Evolutionary conservation across 176 grass and related monocot species (phyloP), one percentile per base, ranked within the genome.

Genomic region (Musa acuminata): DNA sequence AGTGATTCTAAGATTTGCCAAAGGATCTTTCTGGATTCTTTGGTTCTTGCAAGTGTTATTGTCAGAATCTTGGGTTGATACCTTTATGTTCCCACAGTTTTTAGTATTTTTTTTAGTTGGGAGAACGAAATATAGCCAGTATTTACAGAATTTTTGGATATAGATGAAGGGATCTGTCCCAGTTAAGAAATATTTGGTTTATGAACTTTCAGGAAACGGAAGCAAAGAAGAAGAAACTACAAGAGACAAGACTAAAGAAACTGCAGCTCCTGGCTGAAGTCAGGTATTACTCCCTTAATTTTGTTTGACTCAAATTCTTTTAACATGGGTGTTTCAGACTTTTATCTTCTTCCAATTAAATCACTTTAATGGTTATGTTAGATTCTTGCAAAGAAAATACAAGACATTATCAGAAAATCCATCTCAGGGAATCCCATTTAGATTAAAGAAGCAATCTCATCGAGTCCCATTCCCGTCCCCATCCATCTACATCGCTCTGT

Each of bases 331-430:
- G 21, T 63, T 64, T 51, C 53, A 53, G 13, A 13, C 27, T 43
- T 26, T 43, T 24, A 20, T 25, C 1, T 62, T 50, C 29, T 68
- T 21, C 3, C 24, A 52, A 76, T 76, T 22, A 8, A 43, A 17
- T 43, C 9, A 54, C 29, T 60, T 51, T 2, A 57, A 59, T 50
- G 11, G 8, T 52, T 21, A 16, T 77, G 67, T 12, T 79, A 93
- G 90, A 73, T 93, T 97, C 72, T 80, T 97, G 75, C 73, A 58
- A 77, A 89, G 69, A 75, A 97, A 86, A 62, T 76, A 76, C 48
- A 25, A 51, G 14, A 77, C 60, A 5, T 76, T 97, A 55, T 64
- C 9, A 1, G 87, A 87, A 27, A 71, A 71, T 21, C 75, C 64
- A 2, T 72, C 73, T 0, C 83, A 85, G 48, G 71, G 65, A 63